Evolutionary conservation across 257 asterid genomes (phyloP), one percentile per base, ranked within the genome.

Genomic region (Oldenlandia corymbosa): DNA sequence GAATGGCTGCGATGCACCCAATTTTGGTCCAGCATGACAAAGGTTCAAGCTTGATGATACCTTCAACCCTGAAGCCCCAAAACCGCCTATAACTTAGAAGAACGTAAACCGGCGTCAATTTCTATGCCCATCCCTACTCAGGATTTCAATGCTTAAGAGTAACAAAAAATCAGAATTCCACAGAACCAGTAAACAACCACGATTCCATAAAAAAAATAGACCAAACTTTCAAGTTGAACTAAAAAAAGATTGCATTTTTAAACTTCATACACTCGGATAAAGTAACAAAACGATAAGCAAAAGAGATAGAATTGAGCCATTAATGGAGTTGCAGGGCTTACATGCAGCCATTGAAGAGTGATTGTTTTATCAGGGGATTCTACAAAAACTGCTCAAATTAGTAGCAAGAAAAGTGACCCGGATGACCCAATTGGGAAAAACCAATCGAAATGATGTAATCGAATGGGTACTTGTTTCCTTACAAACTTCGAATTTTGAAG

Each of bases 51-150:
- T 79, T 65, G 72, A n/a, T n/a, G n/a, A 76, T 27, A 79, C 68
- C 73, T 79, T 81, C 46, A 82, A 59, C 65, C 90, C 72, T 61
- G 88, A 75, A 77, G 81, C 76, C 79, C 90, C 86, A 67, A 79
- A 69, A 66, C 88, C 75, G 54, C 83, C 95, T 84, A 76, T 70
- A 78, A 70, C 54, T 61, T 55, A 60, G 26, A 60, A 46, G 57
- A 34, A 50, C 70, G 52, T 60, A 32, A 43, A 45, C 61, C 51
- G n/a, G 18, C 70, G 66, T 45, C 16, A 69, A 51, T 18, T 54
- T 5, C 5, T 32, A 32, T 57, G 28, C 46, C 62, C 45, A 18
- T 32, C 0, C 0, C 45, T 31, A 2, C 16, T 46, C 11, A 23
- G 21, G 14, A 27, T 26, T 3, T 30, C 14, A 34, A 55, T 8